Percentiles rank a stretch among this genome's conserved stretches.
phyloP scores from a whole-genome alignment of 371 early-diverging fungal species.

The Thermomucor indicae-seudaticae region DNA sequence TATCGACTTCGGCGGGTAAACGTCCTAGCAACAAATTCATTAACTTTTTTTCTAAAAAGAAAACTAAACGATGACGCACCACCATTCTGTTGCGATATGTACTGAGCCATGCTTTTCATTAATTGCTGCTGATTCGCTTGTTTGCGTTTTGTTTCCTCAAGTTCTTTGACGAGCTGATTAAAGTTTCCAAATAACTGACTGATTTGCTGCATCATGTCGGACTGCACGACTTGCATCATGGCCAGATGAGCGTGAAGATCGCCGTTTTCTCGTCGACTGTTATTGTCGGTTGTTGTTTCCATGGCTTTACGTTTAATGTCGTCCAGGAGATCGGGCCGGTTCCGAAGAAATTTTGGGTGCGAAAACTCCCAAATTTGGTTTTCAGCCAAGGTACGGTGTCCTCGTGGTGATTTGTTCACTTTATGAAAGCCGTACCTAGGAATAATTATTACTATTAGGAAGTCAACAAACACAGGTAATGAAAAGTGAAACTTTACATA shows the following conservation, averaged over 20 bases:
- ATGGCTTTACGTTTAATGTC: slow-evolving; percentile 63
- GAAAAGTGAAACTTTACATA: slow-evolving; percentile 57
- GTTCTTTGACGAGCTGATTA: slow-evolving; percentile 64
- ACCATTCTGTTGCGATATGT: slow-evolving; percentile 48
- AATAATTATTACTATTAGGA: not conserved
- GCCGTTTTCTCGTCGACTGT: slow-evolving; percentile 64
- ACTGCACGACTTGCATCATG: slow-evolving; percentile 70
- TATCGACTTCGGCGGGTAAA: slow-evolving; percentile 37
- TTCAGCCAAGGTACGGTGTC: slow-evolving; percentile 70
- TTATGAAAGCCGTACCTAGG: slow-evolving; percentile 69
- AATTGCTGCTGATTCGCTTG: slow-evolving; percentile 59
- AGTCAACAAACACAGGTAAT: not conserved
- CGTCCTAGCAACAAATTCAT: slow-evolving; percentile 10
- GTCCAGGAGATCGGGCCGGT: slow-evolving; percentile 52
- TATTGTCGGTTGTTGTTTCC: slow-evolving; percentile 74
- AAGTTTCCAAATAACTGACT: slow-evolving; percentile 67
- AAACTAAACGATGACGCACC: slow-evolving; percentile 28
- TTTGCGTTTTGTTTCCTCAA: slow-evolving; percentile 64
- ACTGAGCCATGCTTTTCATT: slow-evolving; percentile 58
- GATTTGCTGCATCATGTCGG: slow-evolving; percentile 71
- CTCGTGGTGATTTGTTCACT: slow-evolving; percentile 70
- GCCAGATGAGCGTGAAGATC: slow-evolving; percentile 71
- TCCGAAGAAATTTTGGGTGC: slow-evolving; percentile 49
- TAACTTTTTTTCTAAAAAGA: not conserved
- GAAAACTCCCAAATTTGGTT: slow-evolving; percentile 69